Evolutionary conservation across 805 yeast genomes (phyloP).

Genomic region (Candida maesae): DNA sequence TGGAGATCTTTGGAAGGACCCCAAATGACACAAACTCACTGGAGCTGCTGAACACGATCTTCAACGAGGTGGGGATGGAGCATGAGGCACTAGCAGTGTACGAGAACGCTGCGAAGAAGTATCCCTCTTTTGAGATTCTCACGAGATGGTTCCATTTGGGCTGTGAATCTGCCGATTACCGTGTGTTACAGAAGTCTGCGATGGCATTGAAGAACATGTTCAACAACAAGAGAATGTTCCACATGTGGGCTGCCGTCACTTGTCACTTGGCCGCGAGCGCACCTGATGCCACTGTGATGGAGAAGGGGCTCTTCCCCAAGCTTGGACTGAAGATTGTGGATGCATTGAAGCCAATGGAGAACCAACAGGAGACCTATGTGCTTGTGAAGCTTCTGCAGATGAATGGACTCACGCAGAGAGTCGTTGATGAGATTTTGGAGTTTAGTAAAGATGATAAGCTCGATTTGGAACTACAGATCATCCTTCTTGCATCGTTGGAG

Average conservation of each 20-base stretch:
- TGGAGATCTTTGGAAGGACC: constrained; percentile 26
- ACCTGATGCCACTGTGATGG: constrained; percentile 38
- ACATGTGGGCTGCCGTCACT: constrained; percentile 55
- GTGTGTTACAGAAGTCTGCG: constrained; percentile 52
- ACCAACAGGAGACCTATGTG: constrained; percentile 66
- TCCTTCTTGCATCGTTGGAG: constrained; percentile 46
- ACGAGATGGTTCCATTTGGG: constrained; percentile 57
- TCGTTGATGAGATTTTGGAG: constrained; percentile 30
- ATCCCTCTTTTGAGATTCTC: constrained; percentile 45
- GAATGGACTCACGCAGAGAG: constrained; percentile 23
- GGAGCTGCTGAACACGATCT: constrained; percentile 43
- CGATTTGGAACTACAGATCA: constrained; percentile 62
- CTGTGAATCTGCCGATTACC: constrained; percentile 42
- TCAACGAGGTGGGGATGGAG: constrained; percentile 34
- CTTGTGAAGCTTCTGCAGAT: constrained; percentile 46
- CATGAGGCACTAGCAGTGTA: constrained; percentile 45
- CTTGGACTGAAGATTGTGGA: constrained; percentile 59
- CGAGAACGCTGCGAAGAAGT: constrained; percentile 56
- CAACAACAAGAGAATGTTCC: constrained; percentile 34
- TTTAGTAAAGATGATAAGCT: constrained; percentile 32
- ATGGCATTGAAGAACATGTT: constrained; percentile 38
- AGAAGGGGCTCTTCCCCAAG: constrained; percentile 49
- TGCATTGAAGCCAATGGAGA: constrained; percentile 44
- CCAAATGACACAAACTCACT: constrained; percentile 58
- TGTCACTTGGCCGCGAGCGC: constrained; percentile 39